Base-by-base conservation (phyloP, 2,329 filamentous ascomycete genomes). In the Calycina herbarum region DNA sequence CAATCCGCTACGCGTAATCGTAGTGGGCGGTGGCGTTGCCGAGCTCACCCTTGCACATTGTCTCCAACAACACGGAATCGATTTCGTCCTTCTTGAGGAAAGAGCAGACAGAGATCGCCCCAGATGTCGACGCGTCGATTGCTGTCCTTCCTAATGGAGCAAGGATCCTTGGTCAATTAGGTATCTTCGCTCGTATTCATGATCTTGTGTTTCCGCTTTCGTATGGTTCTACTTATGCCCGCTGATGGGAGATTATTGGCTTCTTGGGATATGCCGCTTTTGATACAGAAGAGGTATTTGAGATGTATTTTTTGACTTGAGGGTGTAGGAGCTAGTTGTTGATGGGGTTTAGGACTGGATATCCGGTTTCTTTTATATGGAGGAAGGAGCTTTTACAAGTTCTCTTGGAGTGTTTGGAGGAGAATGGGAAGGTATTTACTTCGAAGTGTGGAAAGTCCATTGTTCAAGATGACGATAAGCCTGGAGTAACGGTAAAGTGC, bases 1-100 rank as follows among this genome's bases (percentile, higher is more conserved):
- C 5, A 33, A 33, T 33, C 31, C 31, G 89, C 3, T 88, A 88
- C 68, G 86, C 89, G 80, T 83, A 40, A 73, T 85, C 57, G 83
- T 86, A 54, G 80, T 77, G 1, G 83, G 83, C n/a, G 83, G 81
- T 20, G 78, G 79, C 54, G 73, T 85, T 13, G 76, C 80, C 1
- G 84, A 83, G 3, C 72, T 84, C 0, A 77, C 80, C 0, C 73
- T 84, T 2, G 81, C 82, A 8, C 78, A 79, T 54, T 78, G 78
- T 68, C 77, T 86, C 1, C 77, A 84, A 60, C 72, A 74, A 38
- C 74, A 79, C 48, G 72, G 60, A 42, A 80, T 86, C 61, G 79
- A 85, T 67, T 86, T 79, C 68, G 66, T 82, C 0, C 63, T 86
- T 0, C 76, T 86, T 0, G 84, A 86, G 67, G 73, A 75, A 0